Conservation (phyloP, 306 rosid species). For the Leucaena leucocephala region DNA sequence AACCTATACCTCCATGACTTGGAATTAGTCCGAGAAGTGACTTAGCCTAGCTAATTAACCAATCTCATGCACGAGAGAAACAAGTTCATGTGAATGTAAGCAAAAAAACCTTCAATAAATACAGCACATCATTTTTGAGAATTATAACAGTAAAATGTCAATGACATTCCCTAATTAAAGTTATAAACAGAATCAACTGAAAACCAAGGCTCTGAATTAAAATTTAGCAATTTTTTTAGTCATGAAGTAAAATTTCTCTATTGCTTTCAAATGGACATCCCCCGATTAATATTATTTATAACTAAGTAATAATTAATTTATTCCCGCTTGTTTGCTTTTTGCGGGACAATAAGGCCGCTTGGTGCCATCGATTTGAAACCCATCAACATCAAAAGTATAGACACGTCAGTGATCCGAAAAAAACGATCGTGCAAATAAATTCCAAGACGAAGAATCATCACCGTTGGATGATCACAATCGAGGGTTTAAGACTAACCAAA, state of each 20-base stretch:
- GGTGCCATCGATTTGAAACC: too few relatives aligned
- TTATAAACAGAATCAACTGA: neutral
- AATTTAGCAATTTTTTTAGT: too few relatives aligned
- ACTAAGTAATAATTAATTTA: too few relatives aligned
- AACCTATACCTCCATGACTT: too few relatives aligned
- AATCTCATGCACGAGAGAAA: neutral
- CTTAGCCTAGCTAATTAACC: neutral
- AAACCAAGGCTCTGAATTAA: neutral
- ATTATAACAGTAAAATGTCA: neutral
- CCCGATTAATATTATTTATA: too few relatives aligned
- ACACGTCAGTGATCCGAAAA: slow-evolving; percentile 26
- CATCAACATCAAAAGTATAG: neutral
- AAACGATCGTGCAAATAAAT: too few relatives aligned
- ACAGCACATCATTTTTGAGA: neutral
- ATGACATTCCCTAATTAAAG: neutral
- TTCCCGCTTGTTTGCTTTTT: neutral
- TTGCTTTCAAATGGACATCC: too few relatives aligned
- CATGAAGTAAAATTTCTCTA: too few relatives aligned
- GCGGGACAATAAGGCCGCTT: too few relatives aligned
- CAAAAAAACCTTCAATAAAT: too few relatives aligned
- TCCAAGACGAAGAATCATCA: accelerated
- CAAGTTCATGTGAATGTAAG: neutral
- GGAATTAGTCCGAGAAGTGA: neutral
- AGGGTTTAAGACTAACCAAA: neutral
- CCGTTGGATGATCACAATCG: neutral